Evolutionary conservation across 192 early-diverging fungal genomes (phyloP), one percentile per base, ranked within the genome.

Genomic region (Linnemannia hyalina): DNA sequence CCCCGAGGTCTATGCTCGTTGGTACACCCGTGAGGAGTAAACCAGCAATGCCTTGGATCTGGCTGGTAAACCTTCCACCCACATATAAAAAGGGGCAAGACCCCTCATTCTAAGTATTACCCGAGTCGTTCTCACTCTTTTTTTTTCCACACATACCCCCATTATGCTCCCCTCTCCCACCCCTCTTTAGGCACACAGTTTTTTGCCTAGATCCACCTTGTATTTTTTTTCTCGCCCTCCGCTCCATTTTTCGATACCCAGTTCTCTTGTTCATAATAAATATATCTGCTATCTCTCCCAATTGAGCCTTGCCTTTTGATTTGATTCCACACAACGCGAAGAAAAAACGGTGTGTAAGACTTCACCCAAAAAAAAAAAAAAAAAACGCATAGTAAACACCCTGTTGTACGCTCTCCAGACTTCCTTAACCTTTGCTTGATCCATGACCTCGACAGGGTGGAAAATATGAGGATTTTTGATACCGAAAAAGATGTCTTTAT

Each of bases 1-100:
- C 29, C 84, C 84, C 1, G 84, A 86, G 47, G 84, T 86, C 29
- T 86, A 86, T 38, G n/a, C 75, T 26, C 78, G 78, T 38, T 80
- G 78, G 78, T 80, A 80, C 42, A 20, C 35, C 16, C 41, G 44
- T n/a, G 70, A 80, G 78, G 42, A 63, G 13, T 86, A 49, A 60
- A 55, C 49, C 49, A 52, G 49, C 49, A 52, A 20, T 22, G 20
- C 49, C 29, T 49, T 35, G 38, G n/a, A 36, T 74, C 0, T 52
- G 18, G 49, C 49, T 52, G 49, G 18, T 22, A 52, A 22, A 18
- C n/a, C 44, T 36, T 16, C 20, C 60, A 29, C 4, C 35, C 10
- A 2, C 44, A 3, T 13, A 20, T 3, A 57, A 75, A 75, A 75
- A 57, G 54, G 54, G 60, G n/a, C 60, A 26, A 65, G 60, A 65